These are phyloP conservation scores for Kodamaea suecica DNA, from an alignment of 1,139 yeast genomes.

Conservation along the genomic window DNA sequence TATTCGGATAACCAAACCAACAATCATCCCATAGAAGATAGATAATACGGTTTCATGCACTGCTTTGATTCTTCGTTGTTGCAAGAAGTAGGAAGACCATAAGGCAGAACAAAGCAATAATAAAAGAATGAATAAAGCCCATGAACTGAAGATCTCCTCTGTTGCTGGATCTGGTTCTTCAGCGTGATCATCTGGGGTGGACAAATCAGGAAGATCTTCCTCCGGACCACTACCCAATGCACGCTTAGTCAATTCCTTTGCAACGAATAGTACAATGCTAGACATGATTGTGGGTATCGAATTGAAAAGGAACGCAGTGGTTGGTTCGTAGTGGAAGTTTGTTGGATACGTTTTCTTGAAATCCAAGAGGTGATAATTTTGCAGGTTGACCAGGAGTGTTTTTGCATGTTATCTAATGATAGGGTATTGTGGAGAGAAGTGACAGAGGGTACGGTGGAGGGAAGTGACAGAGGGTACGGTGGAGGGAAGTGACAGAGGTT, in stretches of 20 bases:
- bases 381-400: no score
- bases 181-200: conserved; percentile 52
- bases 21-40: conserved; percentile 94
- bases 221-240: conserved; percentile 28
- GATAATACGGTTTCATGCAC: conserved; percentile 96
- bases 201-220: conserved; percentile 47
- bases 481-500: no score
- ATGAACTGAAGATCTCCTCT: conserved; percentile 91
- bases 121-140: conserved; percentile 91
- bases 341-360: no score
- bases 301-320: no score
- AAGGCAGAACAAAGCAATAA: conserved; percentile 80
- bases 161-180: conserved; percentile 85
- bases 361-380: no score
- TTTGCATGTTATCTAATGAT: no score
- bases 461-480: no score
- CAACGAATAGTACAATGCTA: conserved; percentile 26
- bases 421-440: no score
- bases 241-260: conserved; percentile 28
- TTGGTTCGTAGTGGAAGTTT: no score
- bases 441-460: no score
- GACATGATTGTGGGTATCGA: no score
- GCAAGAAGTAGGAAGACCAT: conserved; percentile 93
- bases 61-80: conserved; percentile 87
- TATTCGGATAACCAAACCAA: conserved; percentile 84